Percentiles rank a stretch among this genome's conserved stretches.
phyloP scores from a whole-genome alignment of 2,329 filamentous ascomycete genomes.

The Orbilia quercus region DNA sequence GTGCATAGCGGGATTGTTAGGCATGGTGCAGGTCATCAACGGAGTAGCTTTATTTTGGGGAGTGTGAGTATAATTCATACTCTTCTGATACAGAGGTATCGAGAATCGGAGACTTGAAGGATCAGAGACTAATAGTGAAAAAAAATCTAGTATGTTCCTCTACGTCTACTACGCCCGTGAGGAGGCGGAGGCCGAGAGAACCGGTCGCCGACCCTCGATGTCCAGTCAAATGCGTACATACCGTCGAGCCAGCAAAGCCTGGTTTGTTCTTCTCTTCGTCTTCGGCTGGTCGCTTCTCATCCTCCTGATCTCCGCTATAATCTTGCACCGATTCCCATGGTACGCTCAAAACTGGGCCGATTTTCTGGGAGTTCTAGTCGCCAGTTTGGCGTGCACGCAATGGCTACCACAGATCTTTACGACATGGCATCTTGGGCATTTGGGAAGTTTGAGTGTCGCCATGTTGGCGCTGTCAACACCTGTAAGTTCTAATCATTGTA shows the following conservation, averaged over 20 bases:
- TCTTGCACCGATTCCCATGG: conserved; percentile 51
- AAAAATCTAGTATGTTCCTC: conserved; percentile 52
- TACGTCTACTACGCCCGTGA: conserved; percentile 60
- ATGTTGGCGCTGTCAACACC: conserved; percentile 47
- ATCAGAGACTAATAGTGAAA: too few species aligned
- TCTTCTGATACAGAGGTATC: too few species aligned
- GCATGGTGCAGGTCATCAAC: conserved; percentile 58
- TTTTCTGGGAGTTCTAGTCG: conserved; percentile 55
- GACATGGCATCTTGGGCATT: conserved; percentile 50
- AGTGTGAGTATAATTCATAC: conserved; percentile 31
- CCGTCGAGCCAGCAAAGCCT: conserved; percentile 59
- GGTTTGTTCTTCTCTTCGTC: conserved; percentile 57
- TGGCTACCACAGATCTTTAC: conserved; percentile 58
- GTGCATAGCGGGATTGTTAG: conserved; percentile 57
- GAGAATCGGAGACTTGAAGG: too few species aligned
- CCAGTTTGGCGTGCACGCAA: conserved; percentile 57
- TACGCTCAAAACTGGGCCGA: conserved; percentile 58
- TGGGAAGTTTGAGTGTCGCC: conserved; percentile 57
- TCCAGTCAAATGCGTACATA: conserved; percentile 60
- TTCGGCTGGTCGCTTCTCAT: conserved; percentile 54
- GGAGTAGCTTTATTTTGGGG: conserved; percentile 58
- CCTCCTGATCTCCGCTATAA: conserved; percentile 54
- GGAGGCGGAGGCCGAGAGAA: conserved; percentile 60
- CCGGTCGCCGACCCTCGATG: conserved; percentile 59
- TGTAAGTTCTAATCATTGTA: conserved; percentile 30